Base-by-base conservation (phyloP, 805 yeast genomes). In the Zygosaccharomyces siamensis region DNA sequence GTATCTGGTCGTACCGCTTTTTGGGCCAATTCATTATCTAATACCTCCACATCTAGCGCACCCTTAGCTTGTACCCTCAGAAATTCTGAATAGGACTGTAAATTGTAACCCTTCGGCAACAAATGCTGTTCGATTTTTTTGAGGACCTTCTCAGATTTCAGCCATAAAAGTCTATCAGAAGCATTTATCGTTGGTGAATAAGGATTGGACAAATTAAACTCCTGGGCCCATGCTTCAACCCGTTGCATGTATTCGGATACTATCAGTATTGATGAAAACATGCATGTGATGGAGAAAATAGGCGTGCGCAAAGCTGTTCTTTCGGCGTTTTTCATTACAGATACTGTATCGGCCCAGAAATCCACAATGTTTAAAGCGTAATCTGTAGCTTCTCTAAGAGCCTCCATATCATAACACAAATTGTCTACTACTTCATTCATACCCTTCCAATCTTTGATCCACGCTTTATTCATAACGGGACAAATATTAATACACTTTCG, bases 241-340 rank as follows among this genome's bases (percentile, higher is more conserved):
- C 74, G 68, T 48, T 75, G 72, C 54, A 85, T 65, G 57, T 77
- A 83, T 57, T 83, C 87, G 2, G 88, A 78, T 45, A 84, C 74
- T 31, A 85, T 68, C 46, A 84, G 67, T 10, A 81, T 69, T 1
- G 89, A 71, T 0, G 84, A 77, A 59, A 83, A 83, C 24, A 84
- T 75, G 61, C 89, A 82, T 0, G 89, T 81, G 27, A 84, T 75
- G 58, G 86, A 83, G 63, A 83, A 84, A 24, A 84, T 84, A 1
- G 93, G 93, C 0, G 92, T 84, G 54, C 89, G 71, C 28, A 84
- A 74, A 1, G 87, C 79, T 0, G 86, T 80, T 60, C 79, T 78
- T 53, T 79, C 83, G 0, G 85, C 81, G 61, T 83, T 84, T 45
- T 78, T 77, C 26, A 76, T 77, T 43, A 81, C 78, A 2, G 84